These are phyloP conservation scores for Singerocomus inundabilis DNA, from an alignment of 1,284 basidiomycete genomes.

Conservation along the genomic window DNA sequence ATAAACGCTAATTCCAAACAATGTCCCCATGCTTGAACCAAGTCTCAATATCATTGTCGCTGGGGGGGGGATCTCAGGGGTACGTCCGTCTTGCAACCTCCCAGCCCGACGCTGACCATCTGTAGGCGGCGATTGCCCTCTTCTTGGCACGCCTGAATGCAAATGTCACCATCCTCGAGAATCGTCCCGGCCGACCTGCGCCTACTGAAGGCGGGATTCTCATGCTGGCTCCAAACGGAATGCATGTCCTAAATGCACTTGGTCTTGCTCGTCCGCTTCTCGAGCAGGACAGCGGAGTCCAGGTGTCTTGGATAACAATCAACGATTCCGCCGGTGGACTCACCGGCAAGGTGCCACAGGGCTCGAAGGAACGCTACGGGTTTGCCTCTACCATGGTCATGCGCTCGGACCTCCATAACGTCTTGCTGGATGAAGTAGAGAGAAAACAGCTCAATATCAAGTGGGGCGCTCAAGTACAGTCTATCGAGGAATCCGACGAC, in stretches of 20 bases:
- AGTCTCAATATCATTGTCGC: slow-evolving; percentile 21
- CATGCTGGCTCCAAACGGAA: slow-evolving; percentile 32
- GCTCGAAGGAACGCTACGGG: slow-evolving; percentile 30
- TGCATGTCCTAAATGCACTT: slow-evolving; percentile 32
- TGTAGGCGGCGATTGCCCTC: slow-evolving; percentile 25
- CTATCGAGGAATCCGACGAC: slow-evolving; percentile 24
- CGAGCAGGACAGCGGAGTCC: slow-evolving; percentile 20
- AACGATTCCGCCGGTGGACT: slow-evolving; percentile 22
- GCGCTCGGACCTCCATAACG: slow-evolving; percentile 34
- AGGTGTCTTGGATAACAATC: slow-evolving; percentile 23
- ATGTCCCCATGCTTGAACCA: neutral
- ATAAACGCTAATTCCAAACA: slow-evolving; percentile 12
- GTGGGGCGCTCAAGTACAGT: slow-evolving; percentile 29
- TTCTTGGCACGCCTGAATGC: slow-evolving; percentile 27
- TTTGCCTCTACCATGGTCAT: slow-evolving; percentile 28
- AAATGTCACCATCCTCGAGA: slow-evolving; percentile 26
- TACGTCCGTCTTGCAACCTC: slow-evolving; percentile 10
- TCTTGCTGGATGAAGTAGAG: slow-evolving; percentile 31
- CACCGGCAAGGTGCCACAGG: slow-evolving; percentile 29
- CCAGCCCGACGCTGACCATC: neutral
- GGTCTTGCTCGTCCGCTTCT: slow-evolving; percentile 26
- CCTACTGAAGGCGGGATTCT: slow-evolving; percentile 27
- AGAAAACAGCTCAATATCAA: slow-evolving; percentile 18
- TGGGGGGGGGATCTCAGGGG: slow-evolving; percentile 29
- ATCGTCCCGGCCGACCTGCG: slow-evolving; percentile 16